Conservation (phyloP, 2,329 filamentous ascomycete genomes). For the Aspergillus pseudonomiae region DNA sequence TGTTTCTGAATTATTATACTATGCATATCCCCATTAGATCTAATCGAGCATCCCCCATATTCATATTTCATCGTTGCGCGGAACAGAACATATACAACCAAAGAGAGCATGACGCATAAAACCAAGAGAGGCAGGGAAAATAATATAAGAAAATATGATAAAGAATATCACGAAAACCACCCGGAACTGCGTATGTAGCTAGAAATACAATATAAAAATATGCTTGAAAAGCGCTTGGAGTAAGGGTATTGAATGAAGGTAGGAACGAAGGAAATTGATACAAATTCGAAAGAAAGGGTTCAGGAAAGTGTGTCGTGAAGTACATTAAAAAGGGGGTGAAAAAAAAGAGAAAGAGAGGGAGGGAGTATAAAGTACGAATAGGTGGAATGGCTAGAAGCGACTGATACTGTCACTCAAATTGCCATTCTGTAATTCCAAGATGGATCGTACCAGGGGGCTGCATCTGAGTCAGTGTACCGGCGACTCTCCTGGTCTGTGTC, state of each 20-base stretch:
- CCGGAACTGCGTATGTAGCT: not conserved
- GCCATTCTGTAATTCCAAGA: slow-evolving; percentile 21
- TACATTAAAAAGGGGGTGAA: not conserved
- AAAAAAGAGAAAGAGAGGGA: not conserved
- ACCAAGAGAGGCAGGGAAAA: not conserved
- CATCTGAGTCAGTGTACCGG: slow-evolving; percentile 10
- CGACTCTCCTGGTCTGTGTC: slow-evolving; percentile 22
- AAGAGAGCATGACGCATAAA: not conserved
- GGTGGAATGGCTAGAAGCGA: no score
- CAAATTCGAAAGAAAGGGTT: not conserved
- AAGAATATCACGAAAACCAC: not conserved
- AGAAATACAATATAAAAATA: not conserved
- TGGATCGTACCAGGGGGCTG: slow-evolving; percentile 19
- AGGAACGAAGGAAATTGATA: not conserved
- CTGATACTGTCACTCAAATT: not conserved
- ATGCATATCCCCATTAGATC: not conserved
- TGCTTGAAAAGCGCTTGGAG: not conserved
- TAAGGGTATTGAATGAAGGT: not conserved
- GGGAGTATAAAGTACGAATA: not conserved
- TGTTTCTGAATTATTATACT: not conserved
- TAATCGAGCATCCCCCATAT: not conserved
- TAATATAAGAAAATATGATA: not conserved
- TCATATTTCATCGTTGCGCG: not conserved
- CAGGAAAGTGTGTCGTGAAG: not conserved
- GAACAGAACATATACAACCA: not conserved